phyloP scores from a whole-genome alignment of 2,329 filamentous ascomycete species.

The Fusarium oligoseptatum region DNA sequence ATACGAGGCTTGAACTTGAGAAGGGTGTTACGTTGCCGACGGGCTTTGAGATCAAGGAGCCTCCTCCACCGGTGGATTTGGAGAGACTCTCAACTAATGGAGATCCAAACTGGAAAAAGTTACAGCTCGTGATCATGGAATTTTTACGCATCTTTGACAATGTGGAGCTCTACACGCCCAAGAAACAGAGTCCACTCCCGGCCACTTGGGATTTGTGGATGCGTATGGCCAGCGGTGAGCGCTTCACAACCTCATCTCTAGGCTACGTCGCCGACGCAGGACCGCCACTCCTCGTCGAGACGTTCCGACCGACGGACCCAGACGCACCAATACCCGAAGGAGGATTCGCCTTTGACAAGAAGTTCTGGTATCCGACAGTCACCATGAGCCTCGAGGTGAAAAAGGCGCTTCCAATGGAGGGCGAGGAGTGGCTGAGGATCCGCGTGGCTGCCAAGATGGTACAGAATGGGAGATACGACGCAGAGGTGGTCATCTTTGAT shows the following conservation, averaged over 20 bases:
- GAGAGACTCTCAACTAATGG: background rate
- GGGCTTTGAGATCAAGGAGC: conserved; percentile 37
- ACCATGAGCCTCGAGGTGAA: conserved; percentile 83
- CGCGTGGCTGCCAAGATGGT: conserved; percentile 75
- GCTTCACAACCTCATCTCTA: conserved; percentile 74
- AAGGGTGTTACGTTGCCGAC: conserved; percentile 49
- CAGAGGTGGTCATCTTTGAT: conserved; percentile 78
- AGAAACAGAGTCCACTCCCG: conserved; percentile 9
- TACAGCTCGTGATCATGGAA: conserved; percentile 34
- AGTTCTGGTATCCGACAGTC: conserved; percentile 82
- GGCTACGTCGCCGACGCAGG: conserved; percentile 75
- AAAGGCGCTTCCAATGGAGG: conserved; percentile 74
- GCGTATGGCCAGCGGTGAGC: conserved; percentile 68
- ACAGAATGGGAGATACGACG: conserved; percentile 78
- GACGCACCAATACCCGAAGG: conserved; percentile 36
- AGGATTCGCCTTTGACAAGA: conserved; percentile 44
- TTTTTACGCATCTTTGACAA: conserved; percentile 47
- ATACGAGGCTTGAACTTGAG: conserved; percentile 45
- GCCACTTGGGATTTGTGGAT: conserved; percentile 66
- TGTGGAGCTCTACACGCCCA: conserved; percentile 49
- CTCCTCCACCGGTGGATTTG: conserved; percentile 39
- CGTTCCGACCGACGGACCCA: conserved; percentile 51
- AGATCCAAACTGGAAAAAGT: conserved; percentile 37
- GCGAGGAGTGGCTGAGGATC: conserved; percentile 79
- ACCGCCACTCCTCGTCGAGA: conserved; percentile 75